Conservation (phyloP, 345 rosid species). For the Corymbia maculata region DNA sequence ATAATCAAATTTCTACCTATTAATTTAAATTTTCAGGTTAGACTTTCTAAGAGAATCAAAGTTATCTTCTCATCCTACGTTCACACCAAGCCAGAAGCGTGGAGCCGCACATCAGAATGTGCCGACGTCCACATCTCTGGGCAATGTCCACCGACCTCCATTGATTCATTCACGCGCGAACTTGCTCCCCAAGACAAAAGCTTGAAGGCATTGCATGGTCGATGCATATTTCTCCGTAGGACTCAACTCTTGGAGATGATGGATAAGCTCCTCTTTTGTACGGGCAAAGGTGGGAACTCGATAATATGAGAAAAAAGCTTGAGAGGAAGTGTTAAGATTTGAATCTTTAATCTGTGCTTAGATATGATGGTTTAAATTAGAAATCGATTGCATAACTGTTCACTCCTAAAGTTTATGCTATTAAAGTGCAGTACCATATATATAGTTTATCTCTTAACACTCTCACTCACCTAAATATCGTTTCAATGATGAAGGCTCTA, state of each 20-base stretch:
- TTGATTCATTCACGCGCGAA: neutral
- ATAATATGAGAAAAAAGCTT: neutral
- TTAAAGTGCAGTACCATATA: neutral
- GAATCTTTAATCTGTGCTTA: neutral
- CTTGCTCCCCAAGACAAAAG: neutral
- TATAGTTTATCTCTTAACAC: neutral
- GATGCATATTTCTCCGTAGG: neutral
- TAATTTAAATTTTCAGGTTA: too few relatives aligned
- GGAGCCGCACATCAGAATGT: neutral
- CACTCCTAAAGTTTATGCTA: neutral
- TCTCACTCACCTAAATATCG: neutral
- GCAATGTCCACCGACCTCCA: neutral
- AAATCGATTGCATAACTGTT: neutral
- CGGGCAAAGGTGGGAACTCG: neutral
- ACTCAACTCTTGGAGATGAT: neutral
- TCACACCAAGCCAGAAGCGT: neutral
- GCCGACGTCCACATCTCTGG: neutral
- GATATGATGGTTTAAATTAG: neutral
- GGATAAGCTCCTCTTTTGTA: neutral
- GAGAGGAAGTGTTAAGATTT: neutral
- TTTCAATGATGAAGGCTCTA: neutral
- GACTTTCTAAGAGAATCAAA: too few relatives aligned
- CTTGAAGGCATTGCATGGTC: too few relatives aligned
- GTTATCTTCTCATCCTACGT: neutral
- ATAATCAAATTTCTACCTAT: too few relatives aligned